These are phyloP conservation scores for Blastocystis sp. DNA, from an alignment of 352 stramenopile species.

Conservation along the genomic window DNA sequence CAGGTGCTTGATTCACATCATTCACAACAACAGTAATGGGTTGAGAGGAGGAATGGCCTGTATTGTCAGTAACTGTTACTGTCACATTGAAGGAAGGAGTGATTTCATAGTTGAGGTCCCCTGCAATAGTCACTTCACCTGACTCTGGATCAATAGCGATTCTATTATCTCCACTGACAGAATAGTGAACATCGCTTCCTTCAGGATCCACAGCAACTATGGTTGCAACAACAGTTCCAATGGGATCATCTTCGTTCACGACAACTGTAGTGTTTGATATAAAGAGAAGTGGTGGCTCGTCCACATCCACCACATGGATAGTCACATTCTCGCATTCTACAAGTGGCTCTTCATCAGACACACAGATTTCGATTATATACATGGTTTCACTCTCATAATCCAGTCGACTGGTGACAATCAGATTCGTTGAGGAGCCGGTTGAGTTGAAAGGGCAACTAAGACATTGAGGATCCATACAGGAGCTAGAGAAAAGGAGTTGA, in stretches of 20 bases:
- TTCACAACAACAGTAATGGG: background rate
- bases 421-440: background rate
- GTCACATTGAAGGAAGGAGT: background rate
- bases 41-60: background rate
- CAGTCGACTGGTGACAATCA: background rate
- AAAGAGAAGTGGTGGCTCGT: background rate
- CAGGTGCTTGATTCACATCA: conserved; percentile 1
- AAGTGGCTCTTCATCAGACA: background rate
- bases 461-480: background rate
- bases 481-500: background rate
- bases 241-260: background rate
- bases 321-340: background rate
- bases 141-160: background rate
- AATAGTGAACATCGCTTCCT: background rate
- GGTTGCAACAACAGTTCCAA: background rate
- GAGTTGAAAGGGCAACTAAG: background rate
- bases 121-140: background rate
- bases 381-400: background rate
- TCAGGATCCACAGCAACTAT: background rate
- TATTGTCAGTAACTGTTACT: background rate
- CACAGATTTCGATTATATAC: background rate
- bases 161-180: background rate
- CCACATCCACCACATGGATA: background rate
- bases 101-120: background rate
- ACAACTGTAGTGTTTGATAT: background rate